Conservation (phyloP, 2,329 filamentous ascomycete species). For the Neofusicoccum cordaticola region DNA sequence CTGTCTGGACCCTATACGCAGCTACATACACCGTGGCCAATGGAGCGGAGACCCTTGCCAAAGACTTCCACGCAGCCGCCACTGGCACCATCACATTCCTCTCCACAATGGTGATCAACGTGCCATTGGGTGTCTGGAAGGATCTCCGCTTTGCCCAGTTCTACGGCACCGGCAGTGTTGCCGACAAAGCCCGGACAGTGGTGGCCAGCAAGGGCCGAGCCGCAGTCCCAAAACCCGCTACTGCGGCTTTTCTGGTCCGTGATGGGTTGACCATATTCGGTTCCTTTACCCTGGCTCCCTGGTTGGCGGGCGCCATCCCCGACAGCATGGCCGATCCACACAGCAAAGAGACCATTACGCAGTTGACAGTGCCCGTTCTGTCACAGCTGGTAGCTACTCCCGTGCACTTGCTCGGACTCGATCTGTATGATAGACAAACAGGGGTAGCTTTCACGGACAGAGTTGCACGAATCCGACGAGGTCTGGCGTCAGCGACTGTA, state of each 20-base stretch:
- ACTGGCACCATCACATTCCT: constrained; percentile 26
- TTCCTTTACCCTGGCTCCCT: constrained; percentile 29
- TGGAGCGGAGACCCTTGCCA: constrained; percentile 23
- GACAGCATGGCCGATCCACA: constrained; percentile 22
- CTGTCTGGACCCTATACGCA: constrained; percentile 30
- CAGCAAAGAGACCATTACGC: constrained; percentile 25
- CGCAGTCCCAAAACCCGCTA: constrained; percentile 19
- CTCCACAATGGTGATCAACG: constrained; percentile 28
- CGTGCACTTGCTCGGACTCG: constrained; percentile 28
- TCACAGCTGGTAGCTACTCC: constrained; percentile 30
- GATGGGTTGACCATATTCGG: constrained; percentile 32
- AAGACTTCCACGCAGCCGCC: constrained; percentile 18
- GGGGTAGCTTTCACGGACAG: constrained; percentile 5
- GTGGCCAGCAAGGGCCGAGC: too few species aligned
- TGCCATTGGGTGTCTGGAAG: constrained; percentile 29
- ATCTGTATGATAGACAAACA: constrained; percentile 23
- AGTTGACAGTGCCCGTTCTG: constrained; percentile 29
- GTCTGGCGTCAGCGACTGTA: constrained; percentile 24
- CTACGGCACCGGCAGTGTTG: constrained; percentile 21
- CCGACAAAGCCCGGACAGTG: neutral
- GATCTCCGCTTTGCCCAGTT: constrained; percentile 30
- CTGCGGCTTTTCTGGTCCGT: constrained; percentile 28
- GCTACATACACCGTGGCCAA: constrained; percentile 30
- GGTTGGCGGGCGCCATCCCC: constrained; percentile 23
- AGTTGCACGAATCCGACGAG: constrained; percentile 20